Percentiles rank a stretch among this genome's conserved stretches.
These are phyloP conservation scores for Blastocystis sp. DNA, from an alignment of 352 stramenopile species.

Conservation along the genomic window DNA sequence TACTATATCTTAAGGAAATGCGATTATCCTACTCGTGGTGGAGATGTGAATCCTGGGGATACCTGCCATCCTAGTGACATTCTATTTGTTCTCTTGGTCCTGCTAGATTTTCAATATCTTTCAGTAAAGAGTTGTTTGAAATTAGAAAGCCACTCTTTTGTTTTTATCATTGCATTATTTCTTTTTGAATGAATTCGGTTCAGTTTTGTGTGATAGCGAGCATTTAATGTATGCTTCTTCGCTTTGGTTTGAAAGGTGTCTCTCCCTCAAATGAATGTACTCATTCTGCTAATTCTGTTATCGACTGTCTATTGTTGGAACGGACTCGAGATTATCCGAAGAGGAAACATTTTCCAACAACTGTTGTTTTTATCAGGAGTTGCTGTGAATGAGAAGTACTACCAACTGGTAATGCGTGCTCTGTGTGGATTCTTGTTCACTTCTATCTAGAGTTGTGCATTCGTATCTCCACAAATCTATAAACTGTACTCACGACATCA, in stretches of 20 bases:
- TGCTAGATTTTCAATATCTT: neutral
- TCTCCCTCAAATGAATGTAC: neutral
- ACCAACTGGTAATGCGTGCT: neutral
- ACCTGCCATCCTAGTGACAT: neutral
- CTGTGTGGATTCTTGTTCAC: neutral
- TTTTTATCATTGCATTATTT: no score
- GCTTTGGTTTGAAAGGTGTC: neutral
- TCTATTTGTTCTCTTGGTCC: neutral
- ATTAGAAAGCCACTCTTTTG: no score
- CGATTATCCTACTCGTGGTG: neutral
- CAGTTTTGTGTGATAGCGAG: no score
- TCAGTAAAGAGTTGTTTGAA: no score
- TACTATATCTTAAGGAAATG: neutral
- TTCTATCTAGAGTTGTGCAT: conserved; percentile 11
- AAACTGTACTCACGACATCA: conserved; percentile 12
- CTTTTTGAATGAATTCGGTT: no score
- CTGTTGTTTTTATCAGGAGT: conserved; percentile 25
- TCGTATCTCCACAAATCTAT: neutral
- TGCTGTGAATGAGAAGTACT: conserved; percentile 16
- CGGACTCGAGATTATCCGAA: neutral
- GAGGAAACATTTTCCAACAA: conserved; percentile 49
- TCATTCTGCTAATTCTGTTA: neutral
- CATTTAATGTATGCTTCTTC: neutral
- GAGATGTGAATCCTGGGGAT: neutral
- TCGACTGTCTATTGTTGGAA: neutral